A percentile compares a stretch with the other conserved stretches of the same genome.
Conservation (phyloP, 2,329 filamentous ascomycete species). For the Trichoderma aggressivum region DNA sequence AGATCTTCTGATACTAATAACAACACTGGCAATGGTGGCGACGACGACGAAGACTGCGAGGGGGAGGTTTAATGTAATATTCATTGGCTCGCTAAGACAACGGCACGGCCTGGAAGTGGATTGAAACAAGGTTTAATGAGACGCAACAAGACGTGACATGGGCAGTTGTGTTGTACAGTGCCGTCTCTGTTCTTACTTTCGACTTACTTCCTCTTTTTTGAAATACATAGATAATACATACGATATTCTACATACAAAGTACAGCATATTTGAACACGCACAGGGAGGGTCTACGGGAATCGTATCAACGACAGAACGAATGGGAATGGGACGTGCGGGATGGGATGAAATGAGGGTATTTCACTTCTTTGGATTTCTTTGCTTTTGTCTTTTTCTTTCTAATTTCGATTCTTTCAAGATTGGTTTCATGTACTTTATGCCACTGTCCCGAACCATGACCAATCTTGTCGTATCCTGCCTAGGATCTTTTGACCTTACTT, state of each 20-base stretch:
- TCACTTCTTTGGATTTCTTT: neutral
- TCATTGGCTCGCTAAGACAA: neutral
- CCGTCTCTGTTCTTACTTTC: neutral
- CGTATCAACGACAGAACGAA: neutral
- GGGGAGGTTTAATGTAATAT: neutral
- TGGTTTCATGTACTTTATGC: neutral
- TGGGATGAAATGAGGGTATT: neutral
- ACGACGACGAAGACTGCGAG: neutral
- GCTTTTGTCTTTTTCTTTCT: neutral
- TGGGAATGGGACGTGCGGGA: neutral
- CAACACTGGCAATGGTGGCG: neutral
- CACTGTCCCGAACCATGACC: neutral
- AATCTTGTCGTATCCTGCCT: neutral
- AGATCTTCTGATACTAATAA: neutral
- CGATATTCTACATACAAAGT: constrained; percentile 5
- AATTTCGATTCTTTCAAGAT: neutral
- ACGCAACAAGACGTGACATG: neutral
- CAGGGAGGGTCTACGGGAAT: neutral
- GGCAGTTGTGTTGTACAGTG: neutral
- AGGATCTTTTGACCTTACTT: neutral
- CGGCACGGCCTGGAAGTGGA: neutral
- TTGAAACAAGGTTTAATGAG: neutral
- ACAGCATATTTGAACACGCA: neutral
- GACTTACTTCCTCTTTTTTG: neutral
- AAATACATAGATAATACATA: constrained; percentile 13